Conservation (phyloP, 139 green algal species). For the Chlamydomonas sphaeroides region DNA sequence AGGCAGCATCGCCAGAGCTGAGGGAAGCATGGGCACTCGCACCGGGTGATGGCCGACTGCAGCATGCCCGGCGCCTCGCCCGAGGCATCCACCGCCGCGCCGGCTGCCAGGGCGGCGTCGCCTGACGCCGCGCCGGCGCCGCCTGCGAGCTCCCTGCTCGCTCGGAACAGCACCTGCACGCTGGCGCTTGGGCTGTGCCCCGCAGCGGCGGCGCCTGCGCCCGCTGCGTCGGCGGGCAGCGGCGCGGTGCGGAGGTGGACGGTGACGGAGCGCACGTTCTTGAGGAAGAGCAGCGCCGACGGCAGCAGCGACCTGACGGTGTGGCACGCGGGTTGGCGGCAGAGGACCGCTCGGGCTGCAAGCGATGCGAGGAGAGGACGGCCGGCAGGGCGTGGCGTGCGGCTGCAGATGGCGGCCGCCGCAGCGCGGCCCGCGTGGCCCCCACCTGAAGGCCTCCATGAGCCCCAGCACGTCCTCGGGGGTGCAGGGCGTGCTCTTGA, state of each 20-base stretch:
- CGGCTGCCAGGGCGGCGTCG: too few relatives aligned
- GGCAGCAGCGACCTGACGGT: slow-evolving; percentile 48
- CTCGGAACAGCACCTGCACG: slow-evolving; percentile 32
- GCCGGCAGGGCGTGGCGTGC: too few relatives aligned
- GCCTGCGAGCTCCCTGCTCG: neutral
- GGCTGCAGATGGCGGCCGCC: too few relatives aligned
- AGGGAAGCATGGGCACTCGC: too few relatives aligned
- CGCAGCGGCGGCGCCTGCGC: neutral
- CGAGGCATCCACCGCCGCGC: too few relatives aligned
- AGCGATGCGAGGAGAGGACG: too few relatives aligned
- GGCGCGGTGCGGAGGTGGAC: slow-evolving; percentile 1
- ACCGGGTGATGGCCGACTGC: slow-evolving; percentile 22
- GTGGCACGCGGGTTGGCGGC: too few relatives aligned
- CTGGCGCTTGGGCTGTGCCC: neutral
- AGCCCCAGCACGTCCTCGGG: slow-evolving; percentile 54
- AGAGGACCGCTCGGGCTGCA: too few relatives aligned
- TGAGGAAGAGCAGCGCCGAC: slow-evolving; percentile 80
- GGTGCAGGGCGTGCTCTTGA: slow-evolving; percentile 62
- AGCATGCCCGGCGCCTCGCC: neutral
- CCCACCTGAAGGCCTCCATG: slow-evolving; percentile 59
- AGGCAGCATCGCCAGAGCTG: too few relatives aligned
- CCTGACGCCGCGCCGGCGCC: too few relatives aligned
- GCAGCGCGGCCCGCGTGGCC: too few relatives aligned
- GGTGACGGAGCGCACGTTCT: slow-evolving; percentile 57
- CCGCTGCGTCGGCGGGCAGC: neutral